A percentile compares a stretch with the other conserved stretches of the same genome.
These are phyloP conservation scores for Aspergillus ellipticus DNA, from an alignment of 495 filamentous ascomycete genomes.

Conservation along the genomic window DNA sequence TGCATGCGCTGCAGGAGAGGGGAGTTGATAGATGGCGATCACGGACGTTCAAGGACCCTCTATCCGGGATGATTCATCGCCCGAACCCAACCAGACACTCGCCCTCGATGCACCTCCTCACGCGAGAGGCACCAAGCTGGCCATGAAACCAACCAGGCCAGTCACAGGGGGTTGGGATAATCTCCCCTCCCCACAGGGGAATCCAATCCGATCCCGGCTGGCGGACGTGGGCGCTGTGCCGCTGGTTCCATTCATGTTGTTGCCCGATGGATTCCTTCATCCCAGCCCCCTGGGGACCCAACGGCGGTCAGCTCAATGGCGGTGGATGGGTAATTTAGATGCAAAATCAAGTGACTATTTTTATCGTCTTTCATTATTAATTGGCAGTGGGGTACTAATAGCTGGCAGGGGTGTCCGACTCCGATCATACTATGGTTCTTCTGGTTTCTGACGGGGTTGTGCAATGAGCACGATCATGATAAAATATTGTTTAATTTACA, in stretches of 20 bases:
- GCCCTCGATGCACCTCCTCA: conserved; percentile 1
- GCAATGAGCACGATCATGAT: too few species aligned
- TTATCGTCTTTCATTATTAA: not conserved
- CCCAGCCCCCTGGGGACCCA: conserved; percentile 11
- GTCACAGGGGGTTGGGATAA: not conserved
- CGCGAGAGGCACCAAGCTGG: not conserved
- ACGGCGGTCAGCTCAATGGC: conserved; percentile 1
- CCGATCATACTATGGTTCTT: too few species aligned
- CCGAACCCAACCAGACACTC: not conserved
- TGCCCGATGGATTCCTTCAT: conserved; percentile 10
- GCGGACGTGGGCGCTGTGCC: not conserved
- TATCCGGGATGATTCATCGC: not conserved
- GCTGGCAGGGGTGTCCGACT: not conserved
- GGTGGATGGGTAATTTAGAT: not conserved
- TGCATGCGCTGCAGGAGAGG: not conserved
- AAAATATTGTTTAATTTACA: too few species aligned
- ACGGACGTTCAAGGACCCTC: not conserved
- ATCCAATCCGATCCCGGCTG: not conserved
- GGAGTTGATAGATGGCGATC: not conserved
- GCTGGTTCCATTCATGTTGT: conserved; percentile 6
- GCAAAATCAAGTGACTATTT: not conserved
- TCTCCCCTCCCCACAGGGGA: not conserved
- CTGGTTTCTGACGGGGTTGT: too few species aligned
- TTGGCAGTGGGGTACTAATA: not conserved
- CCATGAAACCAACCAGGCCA: not conserved